These are phyloP conservation scores for Paramecium octaurelia DNA, from an alignment of 73 alveolate species.

Conservation along the genomic window DNA sequence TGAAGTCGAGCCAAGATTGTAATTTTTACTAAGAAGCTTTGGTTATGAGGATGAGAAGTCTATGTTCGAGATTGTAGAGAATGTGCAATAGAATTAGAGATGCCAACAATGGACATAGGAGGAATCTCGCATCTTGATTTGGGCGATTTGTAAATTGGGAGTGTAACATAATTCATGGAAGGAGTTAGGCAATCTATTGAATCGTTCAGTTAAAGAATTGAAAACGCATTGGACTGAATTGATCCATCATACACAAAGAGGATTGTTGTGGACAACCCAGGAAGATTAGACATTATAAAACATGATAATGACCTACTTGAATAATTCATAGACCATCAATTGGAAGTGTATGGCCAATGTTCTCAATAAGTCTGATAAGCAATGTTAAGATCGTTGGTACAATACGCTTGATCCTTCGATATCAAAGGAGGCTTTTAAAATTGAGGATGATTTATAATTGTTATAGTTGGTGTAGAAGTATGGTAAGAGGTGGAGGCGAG, in stretches of 20 bases:
- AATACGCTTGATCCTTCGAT: slow-evolving; percentile 3
- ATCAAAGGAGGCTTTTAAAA: neutral
- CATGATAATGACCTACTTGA: slow-evolving; percentile 4
- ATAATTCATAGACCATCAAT: neutral
- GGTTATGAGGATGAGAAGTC: neutral
- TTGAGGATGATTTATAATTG: slow-evolving; percentile 24
- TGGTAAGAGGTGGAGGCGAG: slow-evolving; percentile 5
- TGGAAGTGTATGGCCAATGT: slow-evolving; percentile 54
- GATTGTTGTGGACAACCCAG: neutral
- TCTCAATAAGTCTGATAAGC: neutral
- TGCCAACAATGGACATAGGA: neutral
- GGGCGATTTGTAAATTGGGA: slow-evolving; percentile 39
- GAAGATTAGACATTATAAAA: slow-evolving; percentile 21
- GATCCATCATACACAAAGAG: neutral
- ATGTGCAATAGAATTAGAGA: neutral
- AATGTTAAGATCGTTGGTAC: slow-evolving; percentile 38
- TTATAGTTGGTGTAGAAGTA: neutral
- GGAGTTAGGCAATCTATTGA: neutral
- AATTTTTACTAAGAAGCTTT: neutral
- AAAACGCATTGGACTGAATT: slow-evolving; percentile 19
- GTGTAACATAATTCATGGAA: slow-evolving; percentile 11
- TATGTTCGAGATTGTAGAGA: neutral
- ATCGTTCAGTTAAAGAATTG: neutral
- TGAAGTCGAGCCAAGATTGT: neutral
- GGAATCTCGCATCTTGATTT: neutral